Base-by-base conservation (phyloP, 139 green algal species). In the Monoraphidium neglectum region DNA sequence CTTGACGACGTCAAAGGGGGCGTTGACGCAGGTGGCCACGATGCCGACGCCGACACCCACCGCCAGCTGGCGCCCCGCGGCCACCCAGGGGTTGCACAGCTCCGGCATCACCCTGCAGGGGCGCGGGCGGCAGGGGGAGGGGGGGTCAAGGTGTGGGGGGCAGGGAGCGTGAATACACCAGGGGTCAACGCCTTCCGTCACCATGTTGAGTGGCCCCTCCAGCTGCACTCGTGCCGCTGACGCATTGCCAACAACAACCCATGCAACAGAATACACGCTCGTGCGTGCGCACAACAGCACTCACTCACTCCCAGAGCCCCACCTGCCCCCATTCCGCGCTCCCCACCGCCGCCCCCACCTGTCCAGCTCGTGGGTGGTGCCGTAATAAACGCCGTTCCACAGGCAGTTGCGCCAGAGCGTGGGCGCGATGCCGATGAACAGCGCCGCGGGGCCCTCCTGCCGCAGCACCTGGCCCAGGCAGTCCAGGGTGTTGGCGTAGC, bases 331-430 rank as follows among this genome's bases (percentile, higher is more conserved):
- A 28, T 21, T 21, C 51, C 51, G 18, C 21, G 18, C 51, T 28
- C 51, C 51, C 51, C 51, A 60, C 21, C 18, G 18, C 51, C 18
- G 18, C 51, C 18, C 51, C 51, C 21, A 60, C 51, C 51, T 60
- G 18, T 80, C 16, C 16, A 87, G 74, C 43, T 62, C 15, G 36
- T 83, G 63, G 78, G 84, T 84, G 40, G 70, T 80, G 46, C 83
- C 82, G 16, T 83, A 83, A 47, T 79, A 87, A 13, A 87, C 33
- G 21, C 47, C 47, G 77, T 90, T 90, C 85, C 85, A 90, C 1
- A 90, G 54, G 60, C 77, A 85, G 74, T 90, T 90, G 53, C 85
- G 82, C 51, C 40, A 86, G 24, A 90, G 60, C 1, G 82, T 90
- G 37, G 85, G 85, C 8, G 57, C 77, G 21, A 90, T 62, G 4